Evolutionary conservation across 345 rosid genomes (phyloP).

Genomic region (Trapa bicornis): DNA sequence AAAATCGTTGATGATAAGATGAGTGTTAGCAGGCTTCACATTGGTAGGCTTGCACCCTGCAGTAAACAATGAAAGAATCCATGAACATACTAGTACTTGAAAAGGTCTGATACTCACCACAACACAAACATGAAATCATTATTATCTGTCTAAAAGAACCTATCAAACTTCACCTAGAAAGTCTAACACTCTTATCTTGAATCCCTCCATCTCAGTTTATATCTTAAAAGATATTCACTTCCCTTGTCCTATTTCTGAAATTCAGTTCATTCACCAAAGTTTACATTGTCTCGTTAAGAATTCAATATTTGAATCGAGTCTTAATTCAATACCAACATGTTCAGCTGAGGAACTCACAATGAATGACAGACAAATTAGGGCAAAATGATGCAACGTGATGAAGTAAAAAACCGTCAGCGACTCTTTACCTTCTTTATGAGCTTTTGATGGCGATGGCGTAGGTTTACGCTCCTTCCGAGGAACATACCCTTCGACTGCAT

Average conservation of each 20-base stretch:
- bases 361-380: too few relatives aligned
- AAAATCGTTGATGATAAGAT: constrained; percentile 32
- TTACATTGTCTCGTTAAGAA: too few relatives aligned
- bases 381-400: too few relatives aligned
- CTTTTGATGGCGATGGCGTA: too few relatives aligned
- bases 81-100: neutral
- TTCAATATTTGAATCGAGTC: too few relatives aligned
- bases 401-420: too few relatives aligned
- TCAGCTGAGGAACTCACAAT: too few relatives aligned
- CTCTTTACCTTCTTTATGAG: too few relatives aligned
- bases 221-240: neutral
- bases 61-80: constrained; percentile 10
- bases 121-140: neutral
- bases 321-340: too few relatives aligned
- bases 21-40: constrained; percentile 18
- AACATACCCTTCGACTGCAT: too few relatives aligned
- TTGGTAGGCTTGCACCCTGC: constrained; percentile 35
- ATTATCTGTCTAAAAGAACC: neutral
- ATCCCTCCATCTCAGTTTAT: neutral
- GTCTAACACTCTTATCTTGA: neutral
- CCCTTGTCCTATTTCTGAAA: neutral
- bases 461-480: too few relatives aligned
- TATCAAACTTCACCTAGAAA: neutral
- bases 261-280: too few relatives aligned
- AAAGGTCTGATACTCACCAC: neutral